Conservation (phyloP, 1,284 basidiomycete genomes). For the Cryptococcus depauperatus region DNA sequence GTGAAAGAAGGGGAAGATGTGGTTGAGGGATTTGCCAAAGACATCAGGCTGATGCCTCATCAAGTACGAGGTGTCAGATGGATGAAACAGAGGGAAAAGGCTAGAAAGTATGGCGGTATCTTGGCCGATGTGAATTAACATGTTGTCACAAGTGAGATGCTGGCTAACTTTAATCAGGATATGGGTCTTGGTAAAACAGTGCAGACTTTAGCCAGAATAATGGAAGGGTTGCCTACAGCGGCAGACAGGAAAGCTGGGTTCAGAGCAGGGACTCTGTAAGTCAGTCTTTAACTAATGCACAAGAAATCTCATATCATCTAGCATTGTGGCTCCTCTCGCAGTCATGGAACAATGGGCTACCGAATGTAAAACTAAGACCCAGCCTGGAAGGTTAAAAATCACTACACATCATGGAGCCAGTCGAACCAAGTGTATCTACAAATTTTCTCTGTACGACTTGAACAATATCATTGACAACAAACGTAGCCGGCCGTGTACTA, state of each 20-base stretch:
- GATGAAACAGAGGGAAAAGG: constrained; percentile 77
- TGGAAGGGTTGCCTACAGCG: constrained; percentile 62
- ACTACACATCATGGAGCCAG: constrained; percentile 71
- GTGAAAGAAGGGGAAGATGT: constrained; percentile 53
- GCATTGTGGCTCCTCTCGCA: constrained; percentile 72
- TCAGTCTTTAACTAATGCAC: constrained; percentile 7
- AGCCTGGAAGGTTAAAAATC: constrained; percentile 55
- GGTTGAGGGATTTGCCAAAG: constrained; percentile 64
- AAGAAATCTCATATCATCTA: constrained; percentile 30
- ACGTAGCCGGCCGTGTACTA: constrained; percentile 58
- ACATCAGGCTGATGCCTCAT: constrained; percentile 69
- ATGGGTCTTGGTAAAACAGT: constrained; percentile 78
- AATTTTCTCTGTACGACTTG: not conserved
- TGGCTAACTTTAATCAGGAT: constrained; percentile 30
- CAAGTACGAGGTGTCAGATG: constrained; percentile 72
- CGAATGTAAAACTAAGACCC: constrained; percentile 72
- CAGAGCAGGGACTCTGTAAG: constrained; percentile 61
- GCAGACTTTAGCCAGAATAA: constrained; percentile 76
- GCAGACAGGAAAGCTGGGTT: constrained; percentile 65
- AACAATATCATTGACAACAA: not conserved
- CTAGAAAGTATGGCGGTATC: constrained; percentile 75
- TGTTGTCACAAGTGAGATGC: not conserved
- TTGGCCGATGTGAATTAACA: constrained; percentile 68
- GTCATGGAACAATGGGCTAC: constrained; percentile 86
- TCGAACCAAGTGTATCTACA: constrained; percentile 56